Evolutionary conservation across 768 basidiomycete genomes (phyloP).

Genomic region (Crassisporium funariophilum): DNA sequence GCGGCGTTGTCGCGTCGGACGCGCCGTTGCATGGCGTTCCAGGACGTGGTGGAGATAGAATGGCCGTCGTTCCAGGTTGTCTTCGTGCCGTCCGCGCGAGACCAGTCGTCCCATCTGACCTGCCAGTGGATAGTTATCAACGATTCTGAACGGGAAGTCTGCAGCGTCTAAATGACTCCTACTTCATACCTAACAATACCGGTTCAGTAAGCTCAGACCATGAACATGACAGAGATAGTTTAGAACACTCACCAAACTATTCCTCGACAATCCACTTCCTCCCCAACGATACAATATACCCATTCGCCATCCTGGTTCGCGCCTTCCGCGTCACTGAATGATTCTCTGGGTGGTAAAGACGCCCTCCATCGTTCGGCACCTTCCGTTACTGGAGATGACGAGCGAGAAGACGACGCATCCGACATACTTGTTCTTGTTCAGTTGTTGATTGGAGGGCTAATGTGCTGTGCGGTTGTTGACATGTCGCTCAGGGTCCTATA

Average conservation of each 20-base stretch:
- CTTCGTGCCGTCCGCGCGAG: slow-evolving; percentile 51
- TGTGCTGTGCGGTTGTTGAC: too few species aligned
- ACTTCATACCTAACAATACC: slow-evolving; percentile 33
- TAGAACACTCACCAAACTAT: slow-evolving; percentile 32
- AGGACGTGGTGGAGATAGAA: slow-evolving; percentile 26
- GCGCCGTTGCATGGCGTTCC: slow-evolving; percentile 35
- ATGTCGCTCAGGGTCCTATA: too few species aligned
- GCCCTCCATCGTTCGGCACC: slow-evolving; percentile 8
- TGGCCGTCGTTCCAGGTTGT: slow-evolving; percentile 48
- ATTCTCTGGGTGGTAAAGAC: slow-evolving; percentile 25
- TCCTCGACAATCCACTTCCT: slow-evolving; percentile 38
- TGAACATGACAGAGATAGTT: background rate
- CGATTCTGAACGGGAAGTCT: background rate
- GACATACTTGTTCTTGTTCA: too few species aligned
- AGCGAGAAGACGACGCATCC: too few species aligned
- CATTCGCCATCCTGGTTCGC: slow-evolving; percentile 31
- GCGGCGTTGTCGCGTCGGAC: slow-evolving; percentile 30
- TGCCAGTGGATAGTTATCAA: slow-evolving; percentile 21
- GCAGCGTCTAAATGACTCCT: background rate
- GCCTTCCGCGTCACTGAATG: slow-evolving; percentile 29
- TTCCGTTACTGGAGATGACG: background rate
- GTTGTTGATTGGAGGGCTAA: too few species aligned
- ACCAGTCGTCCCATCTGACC: slow-evolving; percentile 58
- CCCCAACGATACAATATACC: slow-evolving; percentile 39
- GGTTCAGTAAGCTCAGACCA: slow-evolving; percentile 1